Evolutionary conservation across 352 stramenopile species (phyloP), one percentile per base, ranked within the genome.

Genomic region (Phytophthora podocarpi): DNA sequence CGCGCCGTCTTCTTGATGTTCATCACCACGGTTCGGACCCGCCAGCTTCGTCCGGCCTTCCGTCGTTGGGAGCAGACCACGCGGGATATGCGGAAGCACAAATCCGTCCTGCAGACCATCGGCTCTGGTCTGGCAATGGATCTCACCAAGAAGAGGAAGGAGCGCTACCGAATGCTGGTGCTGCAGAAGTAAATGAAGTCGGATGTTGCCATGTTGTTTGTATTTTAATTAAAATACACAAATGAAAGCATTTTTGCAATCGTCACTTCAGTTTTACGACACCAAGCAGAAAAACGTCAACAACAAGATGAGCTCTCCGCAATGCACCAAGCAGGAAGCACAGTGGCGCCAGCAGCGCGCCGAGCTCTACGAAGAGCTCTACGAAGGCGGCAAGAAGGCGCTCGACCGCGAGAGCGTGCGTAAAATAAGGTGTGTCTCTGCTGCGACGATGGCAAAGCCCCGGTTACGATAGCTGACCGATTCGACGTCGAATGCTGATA

Each of bases 91-190:
- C 68, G 79, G 9, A 74, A 73, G 15, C 73, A 82, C 70, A 78
- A 80, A 51, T 74, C 73, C 1, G 49, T 78, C 5, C 4, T 84
- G 30, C 67, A 80, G 51, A 70, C 70, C 12, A 64, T 87, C 13
- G 78, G 78, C 2, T 77, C 74, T 11, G 81, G 81, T 1, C 58
- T 90, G 35, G 78, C 72, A 11, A 68, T 90, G 4, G 77, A 90
- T 43, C 59, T 90, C 10, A 74, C 78, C 45, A 90, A 86, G 68
- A 81, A 78, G 36, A 83, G 78, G 46, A 76, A 70, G 40, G 70
- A 89, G 55, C 76, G 79, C 6, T 90, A 90, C 26, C 70, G 77
- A 30, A 87, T 87, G 70, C 72, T 89, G 3, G 81, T 87, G 31
- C 45, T 89, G 46, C 81, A 90, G 40, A 90, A 90, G 41, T 90